Evolutionary conservation across 108 stramenopile species (phyloP).

Genomic region (Aurantiochytrium sp.): DNA sequence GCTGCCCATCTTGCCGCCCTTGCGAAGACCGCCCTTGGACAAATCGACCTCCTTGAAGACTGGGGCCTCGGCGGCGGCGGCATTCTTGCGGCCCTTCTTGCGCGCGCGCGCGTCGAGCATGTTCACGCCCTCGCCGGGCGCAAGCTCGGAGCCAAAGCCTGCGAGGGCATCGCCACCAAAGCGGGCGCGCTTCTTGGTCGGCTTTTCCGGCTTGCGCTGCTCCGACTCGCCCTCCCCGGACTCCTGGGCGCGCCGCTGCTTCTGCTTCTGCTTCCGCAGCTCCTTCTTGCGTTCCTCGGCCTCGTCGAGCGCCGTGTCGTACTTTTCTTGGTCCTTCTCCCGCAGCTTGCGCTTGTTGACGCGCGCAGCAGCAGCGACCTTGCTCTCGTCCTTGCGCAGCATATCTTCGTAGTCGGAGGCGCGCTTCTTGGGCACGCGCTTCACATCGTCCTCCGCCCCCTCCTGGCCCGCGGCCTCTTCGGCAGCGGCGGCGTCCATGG

Average conservation of each 20-base stretch:
- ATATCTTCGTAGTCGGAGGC: background rate
- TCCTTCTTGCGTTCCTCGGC: background rate
- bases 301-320: background rate
- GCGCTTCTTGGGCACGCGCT: background rate
- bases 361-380: background rate
- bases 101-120: background rate
- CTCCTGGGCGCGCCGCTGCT: background rate
- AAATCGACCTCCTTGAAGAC: background rate
- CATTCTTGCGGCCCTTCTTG: background rate
- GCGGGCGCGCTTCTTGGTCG: background rate
- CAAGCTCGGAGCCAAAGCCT: constrained; percentile 29
- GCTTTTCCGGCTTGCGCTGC: background rate
- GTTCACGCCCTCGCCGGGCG: background rate
- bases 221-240: background rate
- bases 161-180: background rate
- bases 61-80: background rate
- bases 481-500: constrained; percentile 34
- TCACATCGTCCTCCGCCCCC: background rate
- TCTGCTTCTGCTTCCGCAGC: background rate
- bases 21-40: constrained; percentile 31
- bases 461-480: background rate
- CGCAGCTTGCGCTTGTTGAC: background rate
- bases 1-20: constrained; percentile 43
- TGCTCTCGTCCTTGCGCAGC: background rate
- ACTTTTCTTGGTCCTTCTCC: background rate